Conservation (phyloP, 176 grass and related monocot species). For the Avena atlantica region DNA sequence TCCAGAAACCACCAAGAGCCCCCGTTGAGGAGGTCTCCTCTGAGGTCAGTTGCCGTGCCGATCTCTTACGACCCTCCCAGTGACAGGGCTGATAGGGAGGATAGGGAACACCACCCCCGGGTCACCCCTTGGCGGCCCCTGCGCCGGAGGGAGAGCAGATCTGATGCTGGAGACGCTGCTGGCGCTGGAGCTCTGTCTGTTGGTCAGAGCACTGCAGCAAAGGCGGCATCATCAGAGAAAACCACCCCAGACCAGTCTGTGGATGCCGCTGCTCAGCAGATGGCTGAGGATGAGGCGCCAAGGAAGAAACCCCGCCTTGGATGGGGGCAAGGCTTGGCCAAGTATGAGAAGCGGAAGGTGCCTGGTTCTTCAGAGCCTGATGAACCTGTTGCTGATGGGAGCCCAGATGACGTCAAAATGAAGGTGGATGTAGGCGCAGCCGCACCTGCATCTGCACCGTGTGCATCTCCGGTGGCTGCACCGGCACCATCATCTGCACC, state of each 20-base stretch:
- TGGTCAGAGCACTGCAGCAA: slow-evolving; percentile 30
- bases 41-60: slow-evolving; percentile 79
- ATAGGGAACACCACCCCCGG: slow-evolving; percentile 55
- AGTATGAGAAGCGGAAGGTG: slow-evolving; percentile 94
- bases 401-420: slow-evolving; percentile 29
- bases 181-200: slow-evolving; percentile 26
- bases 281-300: slow-evolving; percentile 58
- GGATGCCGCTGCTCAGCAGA: slow-evolving; percentile 28
- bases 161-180: slow-evolving; percentile 46
- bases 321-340: slow-evolving; percentile 97
- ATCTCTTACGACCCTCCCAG: slow-evolving; percentile 57
- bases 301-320: slow-evolving; percentile 91
- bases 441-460: not conserved
- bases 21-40: slow-evolving; percentile 55
- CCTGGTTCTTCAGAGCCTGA: slow-evolving; percentile 51
- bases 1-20: slow-evolving; percentile 56
- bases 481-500: not conserved
- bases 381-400: slow-evolving; percentile 36
- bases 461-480: slow-evolving; percentile 1
- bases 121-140: slow-evolving; percentile 57
- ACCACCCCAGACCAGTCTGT: slow-evolving; percentile 20
- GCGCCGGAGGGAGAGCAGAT: slow-evolving; percentile 67
- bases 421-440: not conserved
- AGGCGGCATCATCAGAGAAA: slow-evolving; percentile 47
- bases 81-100: slow-evolving; percentile 56